Base-by-base conservation (phyloP, 1,284 basidiomycete species). In the Tetrapyrgos nigripes region DNA sequence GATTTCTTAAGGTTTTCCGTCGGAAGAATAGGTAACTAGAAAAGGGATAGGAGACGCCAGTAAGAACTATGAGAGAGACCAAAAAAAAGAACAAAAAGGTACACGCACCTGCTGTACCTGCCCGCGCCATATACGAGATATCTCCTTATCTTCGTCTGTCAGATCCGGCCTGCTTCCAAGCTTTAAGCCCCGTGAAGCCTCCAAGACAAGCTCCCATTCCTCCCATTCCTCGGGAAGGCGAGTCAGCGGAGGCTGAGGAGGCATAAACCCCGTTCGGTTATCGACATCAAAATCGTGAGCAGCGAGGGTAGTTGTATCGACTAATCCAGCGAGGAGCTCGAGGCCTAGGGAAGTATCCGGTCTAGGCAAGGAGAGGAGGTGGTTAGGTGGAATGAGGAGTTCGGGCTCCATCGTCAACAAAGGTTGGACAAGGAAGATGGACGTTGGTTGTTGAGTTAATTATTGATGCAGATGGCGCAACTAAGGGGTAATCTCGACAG, bases 281-380 rank as follows among this genome's bases (percentile, higher is more conserved):
- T 97, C 93, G 64, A 98, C 91, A 71, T 97, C 95, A 79, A 95
- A 98, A 79, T 98, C 96, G 70, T 96, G 93, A 3, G 93, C 91
- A 13, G 94, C 93, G 55, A 96, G 86, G 3, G 94, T 95, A 11
- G 92, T 87, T 3, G 91, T 93, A 72, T 96, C 93, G n/a, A 82
- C 76, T 2, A 55, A 40, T n/a, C 4, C 8, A 9, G 37, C 37
- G 17, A 40, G 37, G 5, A 17, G n/a, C n/a, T n/a, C n/a, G n/a
- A n/a, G 37, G 17, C 8, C 17, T 4, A 40, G 37, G 13, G 19
- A 17, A 9, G 37, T n/a, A 40, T 40, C 37, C 14, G 37, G 37
- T 40, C 19, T 11, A 9, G 17, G 8, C 17, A 40, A n/a, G n/a
- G n/a, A n/a, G n/a, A n/a, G 37, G 19, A 33, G 14, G 8, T 40